These are phyloP conservation scores for Scortechinia acanthostroma DNA, from an alignment of 2,329 filamentous ascomycete species.

Conservation along the genomic window DNA sequence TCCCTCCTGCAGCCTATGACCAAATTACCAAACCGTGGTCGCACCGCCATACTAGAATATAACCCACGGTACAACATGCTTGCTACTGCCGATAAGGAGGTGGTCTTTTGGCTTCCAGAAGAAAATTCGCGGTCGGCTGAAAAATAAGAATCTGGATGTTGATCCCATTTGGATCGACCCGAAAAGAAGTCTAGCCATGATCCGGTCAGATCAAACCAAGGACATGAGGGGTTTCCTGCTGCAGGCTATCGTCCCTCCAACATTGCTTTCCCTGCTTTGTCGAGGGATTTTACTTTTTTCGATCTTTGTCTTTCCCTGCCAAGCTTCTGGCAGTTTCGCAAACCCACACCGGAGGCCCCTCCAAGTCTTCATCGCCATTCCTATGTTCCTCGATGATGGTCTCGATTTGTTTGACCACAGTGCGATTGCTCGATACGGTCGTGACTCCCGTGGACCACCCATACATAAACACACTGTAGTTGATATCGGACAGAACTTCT, in stretches of 20 bases:
- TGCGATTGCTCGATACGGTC: conserved; percentile 54
- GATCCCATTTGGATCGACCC: too few relatives aligned
- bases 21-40: conserved; percentile 59
- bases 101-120: conserved; percentile 73
- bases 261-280: too few relatives aligned
- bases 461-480: conserved; percentile 52
- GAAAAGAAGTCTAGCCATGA: too few relatives aligned
- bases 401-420: conserved; percentile 49
- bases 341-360: conserved; percentile 49
- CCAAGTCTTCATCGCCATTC: conserved; percentile 25
- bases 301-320: conserved; percentile 47
- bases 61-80: conserved; percentile 90
- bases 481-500: conserved; percentile 41
- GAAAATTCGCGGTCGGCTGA: not conserved
- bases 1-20: conserved; percentile 55
- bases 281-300: not conserved
- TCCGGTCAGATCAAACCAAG: too few relatives aligned
- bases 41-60: conserved; percentile 72
- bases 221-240: too few relatives aligned
- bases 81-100: conserved; percentile 79
- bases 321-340: conserved; percentile 53
- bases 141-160: too few relatives aligned
- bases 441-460: conserved; percentile 45
- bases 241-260: too few relatives aligned
- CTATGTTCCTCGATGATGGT: conserved; percentile 37